phyloP scores from a whole-genome alignment of 805 yeast species.

The Scheffersomyces ergatensis region DNA sequence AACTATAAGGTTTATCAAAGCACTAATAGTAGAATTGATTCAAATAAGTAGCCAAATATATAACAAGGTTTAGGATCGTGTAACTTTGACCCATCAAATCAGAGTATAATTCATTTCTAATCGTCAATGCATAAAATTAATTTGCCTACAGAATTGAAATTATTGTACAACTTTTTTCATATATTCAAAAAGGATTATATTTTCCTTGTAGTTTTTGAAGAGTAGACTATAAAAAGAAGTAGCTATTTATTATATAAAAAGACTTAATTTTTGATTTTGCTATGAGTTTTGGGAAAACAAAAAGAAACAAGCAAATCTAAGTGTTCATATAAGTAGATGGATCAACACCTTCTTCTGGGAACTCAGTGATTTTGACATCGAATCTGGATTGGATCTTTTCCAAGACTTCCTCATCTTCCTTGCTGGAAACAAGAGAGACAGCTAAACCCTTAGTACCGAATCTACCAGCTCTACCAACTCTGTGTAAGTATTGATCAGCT shows the following conservation, averaged over 20 bases:
- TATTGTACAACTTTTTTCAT: too few relatives aligned
- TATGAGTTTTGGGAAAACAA: too few relatives aligned
- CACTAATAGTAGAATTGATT: too few relatives aligned
- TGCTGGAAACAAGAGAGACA: constrained; percentile 80
- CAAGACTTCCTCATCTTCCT: constrained; percentile 86
- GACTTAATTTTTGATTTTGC: too few relatives aligned
- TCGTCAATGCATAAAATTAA: constrained; percentile 69
- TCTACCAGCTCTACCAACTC: constrained; percentile 99
- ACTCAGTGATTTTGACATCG: constrained; percentile 90
- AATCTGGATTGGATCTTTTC: constrained; percentile 94
- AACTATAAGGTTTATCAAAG: too few relatives aligned
- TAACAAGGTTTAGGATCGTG: too few relatives aligned
- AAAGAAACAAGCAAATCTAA: constrained; percentile 28
- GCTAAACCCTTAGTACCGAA: constrained; percentile 99
- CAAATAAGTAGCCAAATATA: too few relatives aligned
- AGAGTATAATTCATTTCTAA: constrained; percentile 68
- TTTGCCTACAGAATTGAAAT: too few relatives aligned
- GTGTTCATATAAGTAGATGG: constrained; percentile 98
- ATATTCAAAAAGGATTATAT: too few relatives aligned
- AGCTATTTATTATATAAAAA: not conserved
- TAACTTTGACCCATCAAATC: constrained; percentile 64
- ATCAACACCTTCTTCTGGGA: constrained; percentile 98
- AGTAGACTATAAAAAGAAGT: not conserved
- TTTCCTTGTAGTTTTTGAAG: too few relatives aligned
- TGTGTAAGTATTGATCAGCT: constrained; percentile 97